A percentile compares a stretch with the other conserved stretches of the same genome.
phyloP scores from a whole-genome alignment of 805 yeast species.

The Yarrowia alimentaria region DNA sequence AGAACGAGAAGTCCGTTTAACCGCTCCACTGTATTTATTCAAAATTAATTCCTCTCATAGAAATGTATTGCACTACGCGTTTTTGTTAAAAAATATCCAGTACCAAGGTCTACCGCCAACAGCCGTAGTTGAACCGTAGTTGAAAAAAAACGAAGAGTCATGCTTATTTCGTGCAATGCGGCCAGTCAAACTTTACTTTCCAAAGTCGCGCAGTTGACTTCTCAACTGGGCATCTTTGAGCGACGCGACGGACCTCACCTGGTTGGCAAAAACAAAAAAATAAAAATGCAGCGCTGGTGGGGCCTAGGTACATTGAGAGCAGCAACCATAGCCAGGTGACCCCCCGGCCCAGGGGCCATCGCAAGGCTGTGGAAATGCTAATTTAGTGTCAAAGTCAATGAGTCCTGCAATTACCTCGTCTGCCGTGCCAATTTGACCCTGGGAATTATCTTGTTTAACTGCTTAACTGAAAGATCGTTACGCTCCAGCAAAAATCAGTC shows the following conservation, averaged over 20 bases:
- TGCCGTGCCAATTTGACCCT: conserved; percentile 8
- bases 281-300: too few species aligned
- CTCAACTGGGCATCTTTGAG: conserved; percentile 9
- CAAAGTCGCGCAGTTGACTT: conserved; percentile 5
- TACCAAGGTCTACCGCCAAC: too few species aligned
- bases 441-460: not conserved
- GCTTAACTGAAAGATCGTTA: conserved; percentile 7
- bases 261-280: too few species aligned
- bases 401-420: not conserved
- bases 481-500: conserved; percentile 2
- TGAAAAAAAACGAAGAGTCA: too few species aligned
- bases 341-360: not conserved
- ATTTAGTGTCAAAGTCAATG: conserved; percentile 7
- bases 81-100: not conserved
- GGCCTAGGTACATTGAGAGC: conserved; percentile 1
- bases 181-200: not conserved
- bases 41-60: conserved; percentile 12
- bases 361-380: conserved; percentile 7
- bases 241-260: not conserved
- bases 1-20: conserved; percentile 24
- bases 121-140: too few species aligned
- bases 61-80: conserved; percentile 14
- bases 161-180: not conserved
- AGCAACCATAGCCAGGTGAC: too few species aligned
- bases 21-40: conserved; percentile 13